Evolutionary conservation across 2,329 filamentous ascomycete genomes (phyloP).

Genomic region (Phialemoniopsis sp.): DNA sequence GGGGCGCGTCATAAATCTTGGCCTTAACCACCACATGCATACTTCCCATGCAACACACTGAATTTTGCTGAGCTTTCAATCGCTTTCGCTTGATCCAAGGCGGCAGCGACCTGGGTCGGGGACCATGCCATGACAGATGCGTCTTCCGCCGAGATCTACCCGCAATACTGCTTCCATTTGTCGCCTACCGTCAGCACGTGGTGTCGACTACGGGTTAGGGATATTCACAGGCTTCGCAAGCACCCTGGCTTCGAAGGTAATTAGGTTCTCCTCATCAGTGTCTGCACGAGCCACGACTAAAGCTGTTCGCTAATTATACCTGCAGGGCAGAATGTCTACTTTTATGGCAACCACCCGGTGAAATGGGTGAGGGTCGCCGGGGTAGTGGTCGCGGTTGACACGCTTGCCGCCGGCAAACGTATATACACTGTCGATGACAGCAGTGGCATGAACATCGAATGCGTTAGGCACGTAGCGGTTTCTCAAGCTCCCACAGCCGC

Average conservation of each 20-base stretch:
- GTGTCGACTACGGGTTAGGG: slow-evolving; percentile 49
- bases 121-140: slow-evolving; percentile 47
- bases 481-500: background rate
- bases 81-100: no score
- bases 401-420: slow-evolving; percentile 34
- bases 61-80: no score
- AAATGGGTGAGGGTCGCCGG: slow-evolving; percentile 71
- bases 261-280: no score
- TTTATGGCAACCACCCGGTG: slow-evolving; percentile 71
- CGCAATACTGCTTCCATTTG: slow-evolving; percentile 59
- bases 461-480: slow-evolving; percentile 11
- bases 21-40: no score
- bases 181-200: slow-evolving; percentile 57
- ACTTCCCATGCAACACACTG: no score
- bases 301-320: no score
- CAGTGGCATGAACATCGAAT: slow-evolving; percentile 56
- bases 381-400: slow-evolving; percentile 60
- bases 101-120: background rate
- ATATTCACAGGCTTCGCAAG: slow-evolving; percentile 43
- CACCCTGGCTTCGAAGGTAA: slow-evolving; percentile 50
- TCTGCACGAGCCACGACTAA: no score
- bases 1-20: no score
- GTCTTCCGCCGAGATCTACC: slow-evolving; percentile 40
- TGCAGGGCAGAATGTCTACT: slow-evolving; percentile 56
- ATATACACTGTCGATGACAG: slow-evolving; percentile 63